Base-by-base conservation (phyloP, 2,329 filamentous ascomycete genomes). In the Fusarium brevicatenulatum region DNA sequence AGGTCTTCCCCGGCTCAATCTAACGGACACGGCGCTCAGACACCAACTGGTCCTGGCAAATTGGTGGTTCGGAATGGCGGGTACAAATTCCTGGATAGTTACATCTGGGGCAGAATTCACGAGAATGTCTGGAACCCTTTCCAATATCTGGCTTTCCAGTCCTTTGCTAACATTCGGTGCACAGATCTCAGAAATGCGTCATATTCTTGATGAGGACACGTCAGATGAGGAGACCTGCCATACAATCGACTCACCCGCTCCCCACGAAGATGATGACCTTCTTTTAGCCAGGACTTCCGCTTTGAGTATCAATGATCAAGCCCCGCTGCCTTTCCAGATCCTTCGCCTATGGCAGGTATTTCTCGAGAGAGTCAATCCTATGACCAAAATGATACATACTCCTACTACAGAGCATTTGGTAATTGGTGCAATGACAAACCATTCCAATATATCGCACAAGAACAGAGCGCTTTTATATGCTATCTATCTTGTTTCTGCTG, bases 181-280 rank as follows among this genome's bases (percentile, higher is more conserved):
- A 39, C 2, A 68, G 65, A 32, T 68, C 2, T 34, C 46, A 6
- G 66, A 68, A 21, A 68, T 68, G 66, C 66, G 56, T 7, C 56
- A 68, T 13, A 68, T 68, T 19, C 42, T 68, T 2, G 66, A 68
- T 25, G 37, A 63, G 15, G 66, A 68, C 7, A 68, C 47, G 25
- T 68, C 66, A 6, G 66, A 68, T 4, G 66, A 68, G 11, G 66
- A 68, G 18, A 63, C 23, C 2, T 68, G 36, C 25, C 36, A 36
- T 25, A 4, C 19, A 2, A 12, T 28, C 2, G 56, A 67, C 10
- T 68, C 66, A 1, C 47, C 66, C 1, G 47, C 40, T 9, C 42
- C 55, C 0, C 64, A 68, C 4, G 64, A 68, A 16, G 66, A 68
- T 6, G 66, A 49, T 1, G 66, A 68, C 3, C 18, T 68, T 6